A percentile compares a stretch with the other conserved stretches of the same genome.
Conservation (phyloP, 2,329 filamentous ascomycete species). For the Epichloe sibirici region DNA sequence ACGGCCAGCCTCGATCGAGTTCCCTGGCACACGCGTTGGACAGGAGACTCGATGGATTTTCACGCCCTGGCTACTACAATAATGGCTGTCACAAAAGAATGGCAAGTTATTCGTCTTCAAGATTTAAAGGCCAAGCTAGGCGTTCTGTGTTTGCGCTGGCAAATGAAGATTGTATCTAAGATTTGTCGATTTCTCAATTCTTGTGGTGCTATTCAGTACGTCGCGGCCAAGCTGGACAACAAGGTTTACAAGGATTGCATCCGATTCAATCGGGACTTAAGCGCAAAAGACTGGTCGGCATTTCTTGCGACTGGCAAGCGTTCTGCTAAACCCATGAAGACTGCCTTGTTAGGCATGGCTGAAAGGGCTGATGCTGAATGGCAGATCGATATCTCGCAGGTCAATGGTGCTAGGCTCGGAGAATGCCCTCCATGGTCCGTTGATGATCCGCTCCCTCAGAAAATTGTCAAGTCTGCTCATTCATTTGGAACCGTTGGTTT, state of each 20-base stretch:
- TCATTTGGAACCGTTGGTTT: slow-evolving; percentile 17
- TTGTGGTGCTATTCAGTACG: slow-evolving; percentile 42
- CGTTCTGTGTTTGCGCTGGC: slow-evolving; percentile 39
- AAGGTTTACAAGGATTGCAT: slow-evolving; percentile 50
- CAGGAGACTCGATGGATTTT: slow-evolving; percentile 45
- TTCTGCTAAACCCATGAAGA: slow-evolving; percentile 15
- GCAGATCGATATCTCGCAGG: slow-evolving; percentile 4
- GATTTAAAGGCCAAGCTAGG: slow-evolving; percentile 48
- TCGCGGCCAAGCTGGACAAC: slow-evolving; percentile 40
- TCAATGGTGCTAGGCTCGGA: slow-evolving; percentile 6
- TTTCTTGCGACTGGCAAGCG: slow-evolving; percentile 38
- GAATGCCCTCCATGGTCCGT: slow-evolving; percentile 20
- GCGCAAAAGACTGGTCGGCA: slow-evolving; percentile 41
- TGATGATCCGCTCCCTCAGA: slow-evolving; percentile 22
- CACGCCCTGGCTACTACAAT: slow-evolving; percentile 44
- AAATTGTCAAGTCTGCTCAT: slow-evolving; percentile 19
- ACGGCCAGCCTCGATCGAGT: slow-evolving; percentile 39
- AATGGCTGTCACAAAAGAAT: slow-evolving; percentile 44
- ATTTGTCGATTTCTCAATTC: slow-evolving; percentile 45
- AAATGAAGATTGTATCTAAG: slow-evolving; percentile 48
- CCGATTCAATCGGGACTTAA: slow-evolving; percentile 44
- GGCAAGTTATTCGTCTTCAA: slow-evolving; percentile 44
- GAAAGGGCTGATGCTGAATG: slow-evolving; percentile 15
- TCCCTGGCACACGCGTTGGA: slow-evolving; percentile 44
- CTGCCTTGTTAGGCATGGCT: slow-evolving; percentile 10